phyloP scores from a whole-genome alignment of 768 basidiomycete species.

The Crassisporium funariophilum region DNA sequence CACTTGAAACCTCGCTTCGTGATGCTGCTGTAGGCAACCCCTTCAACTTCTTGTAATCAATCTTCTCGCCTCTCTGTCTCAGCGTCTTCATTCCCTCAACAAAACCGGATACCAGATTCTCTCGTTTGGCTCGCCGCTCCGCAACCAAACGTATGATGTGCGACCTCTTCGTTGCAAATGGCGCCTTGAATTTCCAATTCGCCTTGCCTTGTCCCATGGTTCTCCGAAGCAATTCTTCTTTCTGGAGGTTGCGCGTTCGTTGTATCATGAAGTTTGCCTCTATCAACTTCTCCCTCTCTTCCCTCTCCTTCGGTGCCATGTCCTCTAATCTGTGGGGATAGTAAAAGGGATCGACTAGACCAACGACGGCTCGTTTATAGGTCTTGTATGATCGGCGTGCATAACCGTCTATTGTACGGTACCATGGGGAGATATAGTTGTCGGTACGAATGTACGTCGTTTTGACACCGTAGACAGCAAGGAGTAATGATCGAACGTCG shows the following conservation, averaged over 20 bases:
- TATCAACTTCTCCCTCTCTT: slow-evolving; percentile 59
- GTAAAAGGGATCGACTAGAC: slow-evolving; percentile 91
- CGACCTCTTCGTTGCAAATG: slow-evolving; percentile 46
- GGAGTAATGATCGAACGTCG: slow-evolving; percentile 85
- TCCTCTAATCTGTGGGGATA: slow-evolving; percentile 84
- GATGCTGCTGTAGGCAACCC: background rate
- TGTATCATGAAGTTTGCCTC: slow-evolving; percentile 61
- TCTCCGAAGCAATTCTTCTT: slow-evolving; percentile 39
- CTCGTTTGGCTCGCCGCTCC: slow-evolving; percentile 43
- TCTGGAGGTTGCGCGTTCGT: slow-evolving; percentile 35
- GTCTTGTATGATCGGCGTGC: slow-evolving; percentile 47
- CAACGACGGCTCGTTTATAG: slow-evolving; percentile 92
- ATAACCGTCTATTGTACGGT: slow-evolving; percentile 31
- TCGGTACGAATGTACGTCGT: slow-evolving; percentile 96
- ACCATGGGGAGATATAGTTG: slow-evolving; percentile 69
- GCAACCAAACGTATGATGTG: slow-evolving; percentile 46
- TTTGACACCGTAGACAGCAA: slow-evolving; percentile 82
- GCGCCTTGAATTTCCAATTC: slow-evolving; percentile 44
- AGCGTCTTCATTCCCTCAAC: slow-evolving; percentile 37
- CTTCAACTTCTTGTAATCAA: slow-evolving; percentile 21
- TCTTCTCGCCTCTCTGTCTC: slow-evolving; percentile 31
- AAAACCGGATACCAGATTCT: slow-evolving; percentile 37
- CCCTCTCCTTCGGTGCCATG: slow-evolving; percentile 60
- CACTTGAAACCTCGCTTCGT: background rate
- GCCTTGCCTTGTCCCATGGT: slow-evolving; percentile 41